phyloP scores from a whole-genome alignment of 164 flowering plant species.

The Vitis rupestris region DNA sequence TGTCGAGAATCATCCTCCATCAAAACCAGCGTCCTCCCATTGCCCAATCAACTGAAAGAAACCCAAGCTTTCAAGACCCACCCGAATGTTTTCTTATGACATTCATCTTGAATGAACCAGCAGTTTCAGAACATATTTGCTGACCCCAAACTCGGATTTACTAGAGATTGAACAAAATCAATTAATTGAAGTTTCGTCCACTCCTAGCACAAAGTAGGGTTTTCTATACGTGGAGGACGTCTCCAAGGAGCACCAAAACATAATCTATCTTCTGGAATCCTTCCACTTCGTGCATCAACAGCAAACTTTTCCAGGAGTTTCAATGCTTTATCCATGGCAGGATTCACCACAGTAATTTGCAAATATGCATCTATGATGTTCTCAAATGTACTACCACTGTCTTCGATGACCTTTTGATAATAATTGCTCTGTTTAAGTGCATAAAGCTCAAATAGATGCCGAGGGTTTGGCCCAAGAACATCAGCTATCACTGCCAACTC shows the following conservation, averaged over 20 bases:
- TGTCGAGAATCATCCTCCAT: no score
- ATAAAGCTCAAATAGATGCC: constrained; percentile 31
- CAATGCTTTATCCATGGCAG: constrained; percentile 89
- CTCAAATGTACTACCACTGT: constrained; percentile 56
- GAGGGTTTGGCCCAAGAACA: constrained; percentile 75
- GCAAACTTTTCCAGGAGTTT: constrained; percentile 64
- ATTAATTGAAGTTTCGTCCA: constrained; percentile 95
- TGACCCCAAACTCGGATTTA: constrained; percentile 86
- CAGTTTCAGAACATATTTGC: no score
- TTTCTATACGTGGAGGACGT: constrained; percentile 77
- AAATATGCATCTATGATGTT: constrained; percentile 87
- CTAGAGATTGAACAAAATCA: constrained; percentile 83
- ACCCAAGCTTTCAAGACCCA: no score
- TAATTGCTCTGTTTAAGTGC: constrained; percentile 66
- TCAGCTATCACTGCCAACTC: constrained; percentile 81
- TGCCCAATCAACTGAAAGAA: no score
- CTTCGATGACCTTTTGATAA: constrained; percentile 48
- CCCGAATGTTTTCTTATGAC: no score
- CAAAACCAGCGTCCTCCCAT: no score
- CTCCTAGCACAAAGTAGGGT: constrained; percentile 27
- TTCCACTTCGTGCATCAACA: constrained; percentile 61
- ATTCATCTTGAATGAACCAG: no score
- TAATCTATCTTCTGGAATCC: constrained; percentile 62
- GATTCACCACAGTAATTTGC: constrained; percentile 85
- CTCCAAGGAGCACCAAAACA: constrained; percentile 98